A percentile compares a stretch with the other conserved stretches of the same genome.
Conservation (phyloP, 352 stramenopile genomes). For the Pythium folliculosum region DNA sequence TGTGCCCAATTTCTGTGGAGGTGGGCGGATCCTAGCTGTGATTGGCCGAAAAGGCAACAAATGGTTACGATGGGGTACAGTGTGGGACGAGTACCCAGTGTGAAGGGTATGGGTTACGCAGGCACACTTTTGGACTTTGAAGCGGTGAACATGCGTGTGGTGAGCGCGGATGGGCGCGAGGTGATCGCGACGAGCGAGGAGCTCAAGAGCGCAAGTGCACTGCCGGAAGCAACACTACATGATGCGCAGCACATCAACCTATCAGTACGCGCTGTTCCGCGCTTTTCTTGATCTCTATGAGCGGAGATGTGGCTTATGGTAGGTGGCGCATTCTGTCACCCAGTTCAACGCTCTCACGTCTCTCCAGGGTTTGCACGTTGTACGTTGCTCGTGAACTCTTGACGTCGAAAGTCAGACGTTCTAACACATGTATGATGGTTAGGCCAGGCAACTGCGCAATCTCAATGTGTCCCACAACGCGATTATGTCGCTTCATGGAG, state of each 20-base stretch:
- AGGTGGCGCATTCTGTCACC: neutral
- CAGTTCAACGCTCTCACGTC: slow-evolving; percentile 66
- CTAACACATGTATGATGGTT: neutral
- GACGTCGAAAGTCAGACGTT: neutral
- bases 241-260: slow-evolving; percentile 60
- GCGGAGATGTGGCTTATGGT: neutral
- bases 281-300: neutral
- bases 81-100: no score
- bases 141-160: slow-evolving; percentile 43
- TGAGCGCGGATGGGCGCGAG: slow-evolving; percentile 36
- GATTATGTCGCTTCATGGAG: slow-evolving; percentile 44
- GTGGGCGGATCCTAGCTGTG: slow-evolving; percentile 11
- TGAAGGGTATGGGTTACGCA: neutral
- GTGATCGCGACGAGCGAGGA: slow-evolving; percentile 61
- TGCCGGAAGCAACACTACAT: slow-evolving; percentile 22
- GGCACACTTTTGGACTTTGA: slow-evolving; percentile 12
- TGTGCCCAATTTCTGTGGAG: slow-evolving; percentile 25
- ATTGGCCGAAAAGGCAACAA: slow-evolving; percentile 26
- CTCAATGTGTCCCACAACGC: slow-evolving; percentile 71
- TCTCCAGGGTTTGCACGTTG: slow-evolving; percentile 47
- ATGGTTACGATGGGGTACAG: slow-evolving; percentile 1
- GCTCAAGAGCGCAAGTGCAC: slow-evolving; percentile 34
- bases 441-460: slow-evolving; percentile 47
- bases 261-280: slow-evolving; percentile 35
- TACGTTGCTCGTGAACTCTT: slow-evolving; percentile 13